phyloP scores from a whole-genome alignment of 768 basidiomycete species.

The Phanerochaete sordida region DNA sequence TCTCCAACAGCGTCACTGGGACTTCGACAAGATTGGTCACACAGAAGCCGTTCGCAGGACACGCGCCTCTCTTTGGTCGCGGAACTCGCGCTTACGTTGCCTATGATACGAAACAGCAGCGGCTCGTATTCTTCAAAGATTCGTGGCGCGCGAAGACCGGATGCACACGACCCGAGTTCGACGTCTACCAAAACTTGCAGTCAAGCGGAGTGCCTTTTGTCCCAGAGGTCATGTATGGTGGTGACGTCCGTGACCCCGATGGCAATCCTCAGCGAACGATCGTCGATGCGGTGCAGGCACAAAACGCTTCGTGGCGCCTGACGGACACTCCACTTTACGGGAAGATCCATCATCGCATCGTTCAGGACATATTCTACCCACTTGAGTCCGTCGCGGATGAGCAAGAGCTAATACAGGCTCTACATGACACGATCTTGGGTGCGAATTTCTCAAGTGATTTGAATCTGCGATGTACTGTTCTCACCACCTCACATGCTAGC shows the following conservation, averaged over 20 bases:
- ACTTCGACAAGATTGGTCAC: background rate
- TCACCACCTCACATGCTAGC: too few relatives aligned
- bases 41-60: background rate
- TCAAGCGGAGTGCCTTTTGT: background rate
- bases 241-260: background rate
- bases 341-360: slow-evolving; percentile 5
- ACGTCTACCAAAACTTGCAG: too few relatives aligned
- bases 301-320: too few relatives aligned
- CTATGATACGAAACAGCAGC: background rate
- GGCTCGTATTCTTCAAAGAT: too few relatives aligned
- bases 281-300: background rate
- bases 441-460: too few relatives aligned
- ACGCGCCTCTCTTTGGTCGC: background rate
- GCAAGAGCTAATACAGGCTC: slow-evolving; percentile 1
- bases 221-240: background rate
- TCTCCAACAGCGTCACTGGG: background rate
- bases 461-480: too few relatives aligned
- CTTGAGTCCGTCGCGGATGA: background rate
- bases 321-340: background rate
- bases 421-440: too few relatives aligned
- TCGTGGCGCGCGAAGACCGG: too few relatives aligned
- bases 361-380: background rate
- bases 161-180: too few relatives aligned
- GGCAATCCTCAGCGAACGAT: background rate
- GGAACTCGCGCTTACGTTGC: background rate